A percentile compares a stretch with the other conserved stretches of the same genome.
phyloP scores from a whole-genome alignment of 306 rosid genomes.

The Comarum palustre region DNA sequence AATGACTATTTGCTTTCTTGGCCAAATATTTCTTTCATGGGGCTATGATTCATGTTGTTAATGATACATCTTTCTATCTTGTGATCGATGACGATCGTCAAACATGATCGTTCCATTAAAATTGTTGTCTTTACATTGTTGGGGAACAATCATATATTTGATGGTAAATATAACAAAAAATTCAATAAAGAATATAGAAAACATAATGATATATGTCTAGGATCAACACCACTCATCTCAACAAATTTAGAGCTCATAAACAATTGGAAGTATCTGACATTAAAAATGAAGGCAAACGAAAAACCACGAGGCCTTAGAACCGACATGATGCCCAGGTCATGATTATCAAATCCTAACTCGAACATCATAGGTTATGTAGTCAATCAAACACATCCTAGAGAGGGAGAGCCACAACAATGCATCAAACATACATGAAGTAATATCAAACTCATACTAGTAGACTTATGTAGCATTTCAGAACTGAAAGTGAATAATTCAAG shows the following conservation, averaged over 20 bases:
- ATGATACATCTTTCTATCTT: too few species aligned
- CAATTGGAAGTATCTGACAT: not conserved
- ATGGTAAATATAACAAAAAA: too few species aligned
- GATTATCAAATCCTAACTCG: not conserved
- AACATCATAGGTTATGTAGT: not conserved
- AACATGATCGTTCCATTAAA: too few species aligned
- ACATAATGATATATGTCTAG: too few species aligned
- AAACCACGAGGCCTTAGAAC: not conserved
- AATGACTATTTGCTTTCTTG: too few species aligned
- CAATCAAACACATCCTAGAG: not conserved
- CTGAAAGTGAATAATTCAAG: not conserved
- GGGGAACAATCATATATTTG: too few species aligned
- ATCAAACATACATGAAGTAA: not conserved
- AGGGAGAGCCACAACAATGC: not conserved
- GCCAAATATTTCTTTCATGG: too few species aligned
- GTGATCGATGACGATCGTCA: too few species aligned
- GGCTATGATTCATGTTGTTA: too few species aligned
- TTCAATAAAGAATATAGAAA: too few species aligned
- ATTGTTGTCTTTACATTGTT: too few species aligned
- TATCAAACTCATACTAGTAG: conserved; percentile 5
- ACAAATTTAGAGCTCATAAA: not conserved
- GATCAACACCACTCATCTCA: not conserved
- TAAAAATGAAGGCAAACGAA: not conserved
- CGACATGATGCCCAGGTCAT: not conserved
- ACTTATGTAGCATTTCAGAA: conserved; percentile 15